These are phyloP conservation scores for Pontederia crassipes DNA, from an alignment of 176 grass and related monocot species.

Conservation along the genomic window DNA sequence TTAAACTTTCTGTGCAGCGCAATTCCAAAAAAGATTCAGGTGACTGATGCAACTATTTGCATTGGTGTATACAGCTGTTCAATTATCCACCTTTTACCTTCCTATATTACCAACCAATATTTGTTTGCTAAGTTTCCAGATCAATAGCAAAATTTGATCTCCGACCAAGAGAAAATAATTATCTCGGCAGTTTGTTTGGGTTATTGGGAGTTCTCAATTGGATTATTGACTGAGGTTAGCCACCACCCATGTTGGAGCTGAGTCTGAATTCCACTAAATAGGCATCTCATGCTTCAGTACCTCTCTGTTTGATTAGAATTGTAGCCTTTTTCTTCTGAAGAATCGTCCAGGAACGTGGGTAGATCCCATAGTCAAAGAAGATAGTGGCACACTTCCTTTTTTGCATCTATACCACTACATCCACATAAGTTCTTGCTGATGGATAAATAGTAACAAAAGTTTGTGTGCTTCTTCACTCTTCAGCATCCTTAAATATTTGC, in stretches of 20 bases:
- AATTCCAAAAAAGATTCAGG: too few species aligned
- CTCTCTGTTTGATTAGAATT: not conserved
- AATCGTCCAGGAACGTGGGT: not conserved
- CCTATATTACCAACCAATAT: too few species aligned
- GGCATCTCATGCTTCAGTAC: conserved; percentile 10
- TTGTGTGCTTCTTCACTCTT: not conserved
- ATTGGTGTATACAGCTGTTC: too few species aligned
- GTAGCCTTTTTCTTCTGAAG: not conserved
- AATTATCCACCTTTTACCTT: too few species aligned
- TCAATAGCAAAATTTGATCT: too few species aligned
- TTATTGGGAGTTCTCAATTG: not conserved
- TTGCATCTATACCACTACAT: not conserved
- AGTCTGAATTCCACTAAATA: conserved; percentile 38
- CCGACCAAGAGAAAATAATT: not conserved
- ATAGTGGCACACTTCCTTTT: not conserved
- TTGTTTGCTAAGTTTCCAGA: too few species aligned
- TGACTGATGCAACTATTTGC: too few species aligned
- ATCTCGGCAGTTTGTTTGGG: not conserved
- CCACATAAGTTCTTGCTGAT: too few species aligned
- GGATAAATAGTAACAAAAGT: not conserved
- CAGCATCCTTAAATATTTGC: not conserved
- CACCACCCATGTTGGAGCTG: conserved; percentile 18
- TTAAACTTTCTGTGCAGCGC: too few species aligned
- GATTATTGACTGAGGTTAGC: not conserved
- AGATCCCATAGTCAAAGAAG: not conserved